Percentiles rank a stretch among this genome's conserved stretches.
These are phyloP conservation scores for Arthrobotrys musiformis DNA, from an alignment of 2,329 filamentous ascomycete genomes.

Conservation along the genomic window DNA sequence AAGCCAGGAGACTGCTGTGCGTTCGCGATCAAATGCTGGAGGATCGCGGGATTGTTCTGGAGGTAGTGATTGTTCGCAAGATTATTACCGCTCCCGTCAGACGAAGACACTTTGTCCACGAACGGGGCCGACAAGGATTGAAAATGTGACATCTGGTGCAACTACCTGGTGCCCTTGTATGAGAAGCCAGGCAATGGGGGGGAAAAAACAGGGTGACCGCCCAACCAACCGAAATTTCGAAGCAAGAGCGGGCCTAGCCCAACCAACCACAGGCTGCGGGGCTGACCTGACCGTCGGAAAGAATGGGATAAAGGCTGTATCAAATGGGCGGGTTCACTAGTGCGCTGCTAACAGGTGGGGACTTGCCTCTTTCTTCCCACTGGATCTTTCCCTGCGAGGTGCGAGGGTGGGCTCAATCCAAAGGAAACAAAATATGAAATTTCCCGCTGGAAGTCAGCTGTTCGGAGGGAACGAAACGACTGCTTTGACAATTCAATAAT, in stretches of 20 bases:
- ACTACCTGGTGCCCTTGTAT: slow-evolving; percentile 45
- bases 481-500: slow-evolving; percentile 7
- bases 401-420: slow-evolving; percentile 35
- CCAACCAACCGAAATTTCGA: slow-evolving; percentile 35
- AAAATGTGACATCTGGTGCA: slow-evolving; percentile 56
- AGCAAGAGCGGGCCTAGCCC: slow-evolving; percentile 29
- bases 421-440: slow-evolving; percentile 46
- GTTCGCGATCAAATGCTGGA: slow-evolving; percentile 50
- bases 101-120: slow-evolving; percentile 56
- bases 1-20: slow-evolving; percentile 33
- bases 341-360: slow-evolving; percentile 40
- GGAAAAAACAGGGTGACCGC: slow-evolving; percentile 29
- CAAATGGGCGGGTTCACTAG: slow-evolving; percentile 41
- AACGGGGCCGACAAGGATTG: slow-evolving; percentile 56
- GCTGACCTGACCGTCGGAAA: slow-evolving; percentile 54
- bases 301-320: slow-evolving; percentile 52
- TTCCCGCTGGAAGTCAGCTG: slow-evolving; percentile 35
- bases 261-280: slow-evolving; percentile 50
- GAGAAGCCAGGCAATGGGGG: slow-evolving; percentile 10
- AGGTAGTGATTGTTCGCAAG: slow-evolving; percentile 50
- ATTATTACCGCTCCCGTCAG: slow-evolving; percentile 51
- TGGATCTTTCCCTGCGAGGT: slow-evolving; percentile 20
- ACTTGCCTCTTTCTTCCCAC: slow-evolving; percentile 50
- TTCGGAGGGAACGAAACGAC: slow-evolving; percentile 15
- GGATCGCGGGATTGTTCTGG: slow-evolving; percentile 52